Evolutionary conservation across 106 monocot genomes (phyloP).

Genomic region (Dendrobium chrysotoxum): DNA sequence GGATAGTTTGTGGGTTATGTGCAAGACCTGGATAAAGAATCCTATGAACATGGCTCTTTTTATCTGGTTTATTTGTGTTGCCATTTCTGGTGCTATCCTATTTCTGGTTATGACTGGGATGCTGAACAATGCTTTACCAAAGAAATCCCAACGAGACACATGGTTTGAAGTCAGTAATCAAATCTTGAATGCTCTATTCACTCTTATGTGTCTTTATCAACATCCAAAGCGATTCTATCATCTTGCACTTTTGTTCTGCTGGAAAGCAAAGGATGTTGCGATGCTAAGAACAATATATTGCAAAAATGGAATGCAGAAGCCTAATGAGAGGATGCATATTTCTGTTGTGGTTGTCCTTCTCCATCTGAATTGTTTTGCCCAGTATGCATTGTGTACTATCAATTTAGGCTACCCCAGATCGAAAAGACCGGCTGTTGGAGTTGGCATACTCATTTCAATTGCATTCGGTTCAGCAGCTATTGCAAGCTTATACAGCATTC

Average conservation of each 20-base stretch:
- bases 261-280: slow-evolving; percentile 12
- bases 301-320: slow-evolving; percentile 20
- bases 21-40: slow-evolving; percentile 13
- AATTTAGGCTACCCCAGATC: slow-evolving; percentile 17
- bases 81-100: slow-evolving; percentile 12
- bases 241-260: slow-evolving; percentile 15
- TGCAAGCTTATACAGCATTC: slow-evolving; percentile 14
- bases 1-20: slow-evolving; percentile 6
- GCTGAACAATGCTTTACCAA: slow-evolving; percentile 11
- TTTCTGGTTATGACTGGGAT: slow-evolving; percentile 23
- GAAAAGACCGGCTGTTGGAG: slow-evolving; percentile 5
- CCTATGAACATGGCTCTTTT: slow-evolving; percentile 21
- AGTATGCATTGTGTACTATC: slow-evolving; percentile 16
- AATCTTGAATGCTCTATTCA: slow-evolving; percentile 22
- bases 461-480: slow-evolving; percentile 11
- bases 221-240: slow-evolving; percentile 16
- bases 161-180: slow-evolving; percentile 17
- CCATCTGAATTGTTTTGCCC: slow-evolving; percentile 23
- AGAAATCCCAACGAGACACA: slow-evolving; percentile 12
- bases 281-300: slow-evolving; percentile 11
- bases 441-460: slow-evolving; percentile 4
- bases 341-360: slow-evolving; percentile 16
- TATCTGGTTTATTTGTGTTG: slow-evolving; percentile 15
- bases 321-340: slow-evolving; percentile 21
- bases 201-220: slow-evolving; percentile 25